Evolutionary conservation across 2,329 filamentous ascomycete genomes (phyloP).

Genomic region (Penicillium sp.): DNA sequence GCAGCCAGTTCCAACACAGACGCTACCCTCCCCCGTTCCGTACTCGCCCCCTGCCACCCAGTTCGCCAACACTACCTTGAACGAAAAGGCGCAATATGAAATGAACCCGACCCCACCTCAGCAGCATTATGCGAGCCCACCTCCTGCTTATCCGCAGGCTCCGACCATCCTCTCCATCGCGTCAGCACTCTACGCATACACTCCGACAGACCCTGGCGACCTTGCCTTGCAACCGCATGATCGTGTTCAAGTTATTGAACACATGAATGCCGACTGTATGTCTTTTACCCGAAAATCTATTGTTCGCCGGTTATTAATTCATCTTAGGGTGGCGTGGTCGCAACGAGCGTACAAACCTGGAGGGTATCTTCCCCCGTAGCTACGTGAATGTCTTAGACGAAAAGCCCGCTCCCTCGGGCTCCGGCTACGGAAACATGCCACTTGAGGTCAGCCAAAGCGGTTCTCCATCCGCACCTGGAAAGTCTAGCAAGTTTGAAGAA

Average conservation of each 20-base stretch:
- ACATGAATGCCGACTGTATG: slow-evolving; percentile 91
- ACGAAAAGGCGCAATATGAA: slow-evolving; percentile 46
- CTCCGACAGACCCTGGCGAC: slow-evolving; percentile 79
- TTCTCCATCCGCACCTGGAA: slow-evolving; percentile 47
- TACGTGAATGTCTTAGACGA: slow-evolving; percentile 79
- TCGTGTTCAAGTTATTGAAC: slow-evolving; percentile 78
- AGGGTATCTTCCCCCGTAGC: slow-evolving; percentile 93
- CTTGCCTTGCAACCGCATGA: slow-evolving; percentile 82
- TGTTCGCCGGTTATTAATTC: slow-evolving; percentile 20
- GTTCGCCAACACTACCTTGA: slow-evolving; percentile 44
- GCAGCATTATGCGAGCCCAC: slow-evolving; percentile 52
- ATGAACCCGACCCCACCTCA: slow-evolving; percentile 32
- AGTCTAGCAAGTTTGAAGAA: slow-evolving; percentile 68
- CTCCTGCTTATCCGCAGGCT: slow-evolving; percentile 57
- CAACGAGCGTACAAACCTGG: slow-evolving; percentile 78
- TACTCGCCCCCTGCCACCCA: slow-evolving; percentile 46
- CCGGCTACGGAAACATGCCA: slow-evolving; percentile 66
- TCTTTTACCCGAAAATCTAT: slow-evolving; percentile 1
- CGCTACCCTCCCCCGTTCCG: slow-evolving; percentile 35
- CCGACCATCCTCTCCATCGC: slow-evolving; percentile 70
- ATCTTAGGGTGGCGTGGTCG: slow-evolving; percentile 74
- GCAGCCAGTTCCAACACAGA: slow-evolving; percentile 31
- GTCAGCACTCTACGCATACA: slow-evolving; percentile 83
- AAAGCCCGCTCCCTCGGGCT: slow-evolving; percentile 53
- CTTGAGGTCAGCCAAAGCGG: slow-evolving; percentile 71